Percentiles rank a stretch among this genome's conserved stretches.
Evolutionary conservation across 208 protist genomes (phyloP).

Genomic region (Acanthamoeba castellanii): DNA sequence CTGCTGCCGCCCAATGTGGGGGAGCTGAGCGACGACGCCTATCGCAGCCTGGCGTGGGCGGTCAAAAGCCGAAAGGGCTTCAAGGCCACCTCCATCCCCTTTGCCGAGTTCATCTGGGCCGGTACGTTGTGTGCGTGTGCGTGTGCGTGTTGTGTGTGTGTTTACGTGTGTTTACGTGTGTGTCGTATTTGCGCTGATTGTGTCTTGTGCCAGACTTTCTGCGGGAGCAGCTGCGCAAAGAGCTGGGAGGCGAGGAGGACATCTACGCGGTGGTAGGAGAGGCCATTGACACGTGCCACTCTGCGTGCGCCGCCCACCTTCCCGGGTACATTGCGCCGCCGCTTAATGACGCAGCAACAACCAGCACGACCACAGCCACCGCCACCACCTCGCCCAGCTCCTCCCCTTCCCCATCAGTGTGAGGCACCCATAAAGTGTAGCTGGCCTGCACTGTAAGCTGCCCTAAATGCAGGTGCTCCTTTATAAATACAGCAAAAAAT

Average conservation of each 20-base stretch:
- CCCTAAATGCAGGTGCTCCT: too few relatives aligned
- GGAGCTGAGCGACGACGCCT: slow-evolving; percentile 50
- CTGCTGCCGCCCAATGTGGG: slow-evolving; percentile 45
- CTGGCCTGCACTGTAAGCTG: too few relatives aligned
- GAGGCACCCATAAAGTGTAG: too few relatives aligned
- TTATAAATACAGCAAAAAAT: too few relatives aligned
- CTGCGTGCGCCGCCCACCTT: not conserved
- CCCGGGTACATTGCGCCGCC: slow-evolving; percentile 14
- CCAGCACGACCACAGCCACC: too few relatives aligned
- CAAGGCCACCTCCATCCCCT: slow-evolving; percentile 60
- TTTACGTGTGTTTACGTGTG: not conserved
- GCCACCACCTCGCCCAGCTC: too few relatives aligned
- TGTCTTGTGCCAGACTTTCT: slow-evolving; percentile 10
- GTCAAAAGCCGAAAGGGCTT: slow-evolving; percentile 61
- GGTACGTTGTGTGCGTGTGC: not conserved
- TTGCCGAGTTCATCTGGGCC: slow-evolving; percentile 68
- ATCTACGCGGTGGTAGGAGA: slow-evolving; percentile 17
- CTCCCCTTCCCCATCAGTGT: too few relatives aligned
- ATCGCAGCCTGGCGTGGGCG: slow-evolving; percentile 67
- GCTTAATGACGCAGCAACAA: too few relatives aligned
- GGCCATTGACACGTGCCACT: slow-evolving; percentile 6
- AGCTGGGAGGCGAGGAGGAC: slow-evolving; percentile 16
- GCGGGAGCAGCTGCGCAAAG: slow-evolving; percentile 26
- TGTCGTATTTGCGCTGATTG: not conserved
- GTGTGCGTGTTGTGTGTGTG: not conserved